Evolutionary conservation across 1,139 yeast genomes (phyloP).

Genomic region (Geotrichum europaeum): DNA sequence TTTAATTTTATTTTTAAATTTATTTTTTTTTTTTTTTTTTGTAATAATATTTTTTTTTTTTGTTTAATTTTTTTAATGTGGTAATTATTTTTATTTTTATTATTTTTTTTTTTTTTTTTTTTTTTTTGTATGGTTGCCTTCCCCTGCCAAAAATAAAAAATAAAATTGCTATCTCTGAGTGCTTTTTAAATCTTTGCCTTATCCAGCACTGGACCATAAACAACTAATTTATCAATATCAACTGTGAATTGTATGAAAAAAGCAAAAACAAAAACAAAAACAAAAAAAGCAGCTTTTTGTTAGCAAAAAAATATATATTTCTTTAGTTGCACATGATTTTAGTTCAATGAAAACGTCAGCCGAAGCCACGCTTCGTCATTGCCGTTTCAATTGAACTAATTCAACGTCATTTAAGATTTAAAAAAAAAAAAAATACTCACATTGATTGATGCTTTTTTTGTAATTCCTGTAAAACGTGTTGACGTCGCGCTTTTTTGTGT

Average conservation of each 20-base stretch:
- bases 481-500: neutral
- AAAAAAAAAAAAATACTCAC: constrained; percentile 13
- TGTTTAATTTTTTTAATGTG: neutral
- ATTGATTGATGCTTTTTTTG: constrained; percentile 1
- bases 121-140: neutral
- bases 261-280: neutral
- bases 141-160: neutral
- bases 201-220: constrained; percentile 13
- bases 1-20: neutral
- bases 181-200: constrained; percentile 11
- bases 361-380: neutral
- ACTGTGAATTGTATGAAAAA: neutral
- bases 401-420: neutral
- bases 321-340: neutral
- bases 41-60: neutral
- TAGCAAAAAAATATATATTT: neutral
- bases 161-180: constrained; percentile 2
- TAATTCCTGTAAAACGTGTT: neutral
- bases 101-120: neutral
- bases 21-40: neutral
- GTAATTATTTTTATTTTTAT: neutral
- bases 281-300: neutral
- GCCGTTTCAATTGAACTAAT: neutral
- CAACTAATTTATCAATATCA: constrained; percentile 16
- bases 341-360: neutral